Conservation (phyloP, 2,329 filamentous ascomycete genomes). For the Penicillium frequentans region DNA sequence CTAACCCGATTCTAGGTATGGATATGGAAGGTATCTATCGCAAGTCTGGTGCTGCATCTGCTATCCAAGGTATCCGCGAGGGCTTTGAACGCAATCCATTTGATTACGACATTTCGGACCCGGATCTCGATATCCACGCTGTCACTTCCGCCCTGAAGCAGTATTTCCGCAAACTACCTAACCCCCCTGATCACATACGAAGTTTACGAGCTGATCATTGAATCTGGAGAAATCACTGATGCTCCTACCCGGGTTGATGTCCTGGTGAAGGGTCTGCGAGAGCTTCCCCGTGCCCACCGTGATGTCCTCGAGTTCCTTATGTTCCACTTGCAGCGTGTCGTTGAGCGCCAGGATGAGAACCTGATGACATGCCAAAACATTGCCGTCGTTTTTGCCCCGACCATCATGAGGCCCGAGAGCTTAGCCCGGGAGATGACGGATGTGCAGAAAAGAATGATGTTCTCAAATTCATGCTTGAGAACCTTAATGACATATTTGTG, state of each 20-base stretch:
- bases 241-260: slow-evolving; percentile 68
- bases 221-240: slow-evolving; percentile 63
- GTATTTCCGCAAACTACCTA: slow-evolving; percentile 92
- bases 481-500: slow-evolving; percentile 77
- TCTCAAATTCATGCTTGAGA: slow-evolving; percentile 90
- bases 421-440: slow-evolving; percentile 95
- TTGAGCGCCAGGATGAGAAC: slow-evolving; percentile 79
- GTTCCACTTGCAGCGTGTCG: slow-evolving; percentile 87
- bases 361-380: slow-evolving; percentile 96
- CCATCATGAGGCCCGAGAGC: slow-evolving; percentile 89
- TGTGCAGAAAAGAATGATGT: slow-evolving; percentile 91
- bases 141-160: slow-evolving; percentile 96
- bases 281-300: slow-evolving; percentile 78
- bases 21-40: slow-evolving; percentile 97
- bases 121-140: slow-evolving; percentile 90
- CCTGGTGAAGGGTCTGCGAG: slow-evolving; percentile 70
- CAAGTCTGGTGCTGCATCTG: slow-evolving; percentile 90
- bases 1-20: slow-evolving; percentile 58
- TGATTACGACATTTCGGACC: slow-evolving; percentile 90
- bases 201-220: slow-evolving; percentile 84
- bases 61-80: slow-evolving; percentile 85
- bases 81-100: slow-evolving; percentile 78
- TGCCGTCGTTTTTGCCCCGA: slow-evolving; percentile 95
- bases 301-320: slow-evolving; percentile 92
- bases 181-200: slow-evolving; percentile 89